Evolutionary conservation across 495 filamentous ascomycete species (phyloP).

Genomic region (Glonium stellatum): DNA sequence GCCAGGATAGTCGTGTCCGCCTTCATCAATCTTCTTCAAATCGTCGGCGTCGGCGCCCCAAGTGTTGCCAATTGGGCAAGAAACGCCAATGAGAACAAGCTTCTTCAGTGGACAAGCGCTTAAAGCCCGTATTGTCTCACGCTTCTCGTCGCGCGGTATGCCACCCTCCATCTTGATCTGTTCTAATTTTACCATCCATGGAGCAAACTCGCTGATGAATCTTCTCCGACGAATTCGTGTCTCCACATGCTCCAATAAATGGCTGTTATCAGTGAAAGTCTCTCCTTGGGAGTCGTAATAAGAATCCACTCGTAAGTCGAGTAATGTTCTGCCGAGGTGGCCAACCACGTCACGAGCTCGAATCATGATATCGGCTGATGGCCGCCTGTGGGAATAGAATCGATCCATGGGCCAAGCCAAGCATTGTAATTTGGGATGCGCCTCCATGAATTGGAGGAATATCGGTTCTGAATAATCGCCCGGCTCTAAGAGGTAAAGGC

Average conservation of each 20-base stretch:
- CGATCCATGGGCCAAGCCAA: slow-evolving; percentile 33
- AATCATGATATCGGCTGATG: slow-evolving; percentile 1
- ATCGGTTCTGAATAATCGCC: background rate
- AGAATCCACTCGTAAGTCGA: slow-evolving; percentile 32
- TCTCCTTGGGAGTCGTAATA: slow-evolving; percentile 24
- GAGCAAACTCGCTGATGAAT: slow-evolving; percentile 33
- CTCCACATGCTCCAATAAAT: background rate
- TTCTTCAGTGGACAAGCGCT: slow-evolving; percentile 30
- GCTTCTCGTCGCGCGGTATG: slow-evolving; percentile 34
- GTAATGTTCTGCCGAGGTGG: slow-evolving; percentile 22
- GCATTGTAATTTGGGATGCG: slow-evolving; percentile 30
- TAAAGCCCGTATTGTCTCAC: slow-evolving; percentile 34
- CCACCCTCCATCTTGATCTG: slow-evolving; percentile 36
- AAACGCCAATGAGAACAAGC: slow-evolving; percentile 32
- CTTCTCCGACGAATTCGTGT: slow-evolving; percentile 21
- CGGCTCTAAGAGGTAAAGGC: slow-evolving; percentile 27
- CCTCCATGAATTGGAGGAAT: slow-evolving; percentile 33
- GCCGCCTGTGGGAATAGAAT: slow-evolving; percentile 27
- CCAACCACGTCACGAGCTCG: slow-evolving; percentile 26
- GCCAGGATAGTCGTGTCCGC: background rate
- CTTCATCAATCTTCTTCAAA: slow-evolving; percentile 10
- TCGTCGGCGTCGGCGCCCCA: slow-evolving; percentile 28
- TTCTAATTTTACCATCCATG: slow-evolving; percentile 29
- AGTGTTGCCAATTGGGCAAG: slow-evolving; percentile 32
- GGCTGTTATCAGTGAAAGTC: slow-evolving; percentile 21